Evolutionary conservation across 1,284 basidiomycete genomes (phyloP), one percentile per base, ranked within the genome.

Genomic region (Leccinum cinnamomeum): DNA sequence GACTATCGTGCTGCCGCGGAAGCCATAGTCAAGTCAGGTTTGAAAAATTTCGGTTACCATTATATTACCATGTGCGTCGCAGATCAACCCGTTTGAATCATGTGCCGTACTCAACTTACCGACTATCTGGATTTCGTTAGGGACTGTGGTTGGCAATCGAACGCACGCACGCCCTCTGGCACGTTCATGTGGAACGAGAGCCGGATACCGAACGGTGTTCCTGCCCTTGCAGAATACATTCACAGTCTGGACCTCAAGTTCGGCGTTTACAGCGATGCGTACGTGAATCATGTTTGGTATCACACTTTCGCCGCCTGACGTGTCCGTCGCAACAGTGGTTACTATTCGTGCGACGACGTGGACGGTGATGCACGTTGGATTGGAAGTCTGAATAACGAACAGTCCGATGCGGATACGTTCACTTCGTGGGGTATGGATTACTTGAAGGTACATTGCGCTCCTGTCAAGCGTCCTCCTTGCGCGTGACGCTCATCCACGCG

Each of bases 131-230:
- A 41, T 5, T 14, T 5, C 3, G 1, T 8, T 18, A 65, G 64
- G 46, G 65, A 65, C 41, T 65, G 65, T 44, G 65, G 65, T 18
- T 65, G 65, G 65, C 64, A 66, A 37, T 39, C 58, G 2, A 50
- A 48, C 11, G 2, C 30, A n/a, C 65, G 65, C 25, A 35, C 64
- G 5, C 12, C 56, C 7, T 56, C 56, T 2, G 64, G 58, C 4
- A 35, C 2, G 37, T 44, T 66, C 56, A 60, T 18, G 28, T 66
- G 65, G 65, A 41, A 65, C 2, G 1, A 33, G 14, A 59, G 37
- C 11, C 57, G 53, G 37, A 58, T 65, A 12, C 61, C 64, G 4
- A 60, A 64, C 46, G 64, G 64, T 12, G 58, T 65, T 14, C 61
- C 65, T 46, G 58, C 64, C 8, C 61, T 66, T 18, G 64, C 61